Evolutionary conservation across 371 early-diverging fungal genomes (phyloP), one percentile per base, ranked within the genome.

Genomic region (Mortierella sp.): DNA sequence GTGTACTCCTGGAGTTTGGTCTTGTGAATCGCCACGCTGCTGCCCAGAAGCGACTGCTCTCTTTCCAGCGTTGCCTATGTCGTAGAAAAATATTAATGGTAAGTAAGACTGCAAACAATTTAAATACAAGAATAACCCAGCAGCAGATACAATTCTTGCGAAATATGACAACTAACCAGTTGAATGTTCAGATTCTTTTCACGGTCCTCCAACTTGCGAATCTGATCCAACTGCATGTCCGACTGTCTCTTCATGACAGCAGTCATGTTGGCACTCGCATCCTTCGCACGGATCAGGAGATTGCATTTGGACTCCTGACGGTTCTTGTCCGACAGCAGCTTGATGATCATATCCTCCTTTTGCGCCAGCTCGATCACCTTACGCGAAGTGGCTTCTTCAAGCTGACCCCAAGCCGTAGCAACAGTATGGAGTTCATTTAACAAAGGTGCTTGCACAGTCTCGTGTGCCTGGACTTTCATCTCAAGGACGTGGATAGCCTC

Each of bases 181-280:
- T 96, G 96, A 60, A 86, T 90, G 26, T 89, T 88, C 34, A 95
- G 82, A 47, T 88, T 88, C 80, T 93, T 93, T 78, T 96, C 97
- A 57, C 91, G 91, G 57, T 96, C 96, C 74, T 96, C 95, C n/a
- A 94, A 79, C 38, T 90, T 91, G 70, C 93, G 91, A 70, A 96
- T 95, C 79, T 93, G 92, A 73, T 95, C 96, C 81, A 95, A 85
- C 84, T 96, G 97, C 89, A 94, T 96, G 65, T 95, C 95, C 28
- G 92, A 93, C 87, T 96, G 96, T 48, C 89, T 88, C 65, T 92
- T 93, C 73, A 95, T 84, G 6, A 95, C 93, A 55, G 92, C 90
- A n/a, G 91, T 91, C 70, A 92, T 88, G 78, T 93, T 88, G 50
- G 91, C 90, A 70, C 90, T 88, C 2, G 94, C 91, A 75, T 93